phyloP scores from a whole-genome alignment of 495 filamentous ascomycete species.

The Hypoxylon perforatum region DNA sequence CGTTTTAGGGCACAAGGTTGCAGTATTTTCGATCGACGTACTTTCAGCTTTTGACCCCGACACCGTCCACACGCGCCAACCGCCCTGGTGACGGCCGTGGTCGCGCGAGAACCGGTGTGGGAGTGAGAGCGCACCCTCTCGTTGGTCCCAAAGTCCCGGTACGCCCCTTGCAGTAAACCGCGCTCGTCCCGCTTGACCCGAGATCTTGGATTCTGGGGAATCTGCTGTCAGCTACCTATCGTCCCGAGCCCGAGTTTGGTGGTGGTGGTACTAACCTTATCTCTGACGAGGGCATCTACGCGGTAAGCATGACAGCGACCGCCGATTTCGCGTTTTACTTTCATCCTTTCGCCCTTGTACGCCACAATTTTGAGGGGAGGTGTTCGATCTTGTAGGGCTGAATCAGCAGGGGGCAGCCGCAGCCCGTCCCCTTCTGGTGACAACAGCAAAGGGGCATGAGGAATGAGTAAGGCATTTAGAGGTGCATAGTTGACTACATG shows the following conservation, averaged over 20 bases:
- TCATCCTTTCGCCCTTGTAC: constrained; percentile 16
- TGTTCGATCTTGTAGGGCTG: neutral
- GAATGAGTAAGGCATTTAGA: neutral
- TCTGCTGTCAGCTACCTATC: constrained; percentile 7
- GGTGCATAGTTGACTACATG: constrained; percentile 10
- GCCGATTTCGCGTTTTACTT: constrained; percentile 6
- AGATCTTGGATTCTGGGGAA: constrained; percentile 24
- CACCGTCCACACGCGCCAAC: constrained; percentile 21
- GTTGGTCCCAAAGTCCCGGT: constrained; percentile 12
- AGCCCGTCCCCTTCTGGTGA: neutral
- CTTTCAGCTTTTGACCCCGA: constrained; percentile 12
- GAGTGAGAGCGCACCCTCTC: constrained; percentile 20
- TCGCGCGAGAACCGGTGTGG: constrained; percentile 13
- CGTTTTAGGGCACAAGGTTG: neutral
- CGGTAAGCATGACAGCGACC: constrained; percentile 15
- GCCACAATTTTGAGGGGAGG: constrained; percentile 12
- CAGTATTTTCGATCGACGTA: neutral
- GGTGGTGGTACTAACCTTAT: constrained; percentile 16
- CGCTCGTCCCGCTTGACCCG: constrained; percentile 15
- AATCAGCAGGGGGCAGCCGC: neutral
- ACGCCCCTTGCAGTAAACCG: constrained; percentile 19
- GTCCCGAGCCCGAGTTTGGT: no score
- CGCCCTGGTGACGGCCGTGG: constrained; percentile 15
- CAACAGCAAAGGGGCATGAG: neutral
- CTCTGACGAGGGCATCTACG: constrained; percentile 21